phyloP scores from a whole-genome alignment of 306 rosid species.

The Cercis canadensis region DNA sequence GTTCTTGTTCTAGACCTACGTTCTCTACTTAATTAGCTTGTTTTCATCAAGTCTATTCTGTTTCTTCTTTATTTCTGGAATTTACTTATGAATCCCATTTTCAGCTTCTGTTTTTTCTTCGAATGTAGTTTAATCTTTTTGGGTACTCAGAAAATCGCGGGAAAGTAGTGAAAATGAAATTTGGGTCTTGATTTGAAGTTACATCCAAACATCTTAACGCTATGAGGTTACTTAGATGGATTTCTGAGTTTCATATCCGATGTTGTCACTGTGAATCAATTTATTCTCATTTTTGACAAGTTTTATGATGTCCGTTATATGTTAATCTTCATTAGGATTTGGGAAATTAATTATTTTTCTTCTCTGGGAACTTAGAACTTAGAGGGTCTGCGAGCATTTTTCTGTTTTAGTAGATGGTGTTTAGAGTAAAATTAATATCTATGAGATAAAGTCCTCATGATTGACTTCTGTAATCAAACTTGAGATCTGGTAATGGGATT shows the following conservation, averaged over 20 bases:
- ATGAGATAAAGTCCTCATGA: too few relatives aligned
- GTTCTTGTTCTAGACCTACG: constrained; percentile 1
- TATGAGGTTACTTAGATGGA: background rate
- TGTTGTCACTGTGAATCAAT: background rate
- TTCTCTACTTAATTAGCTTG: background rate
- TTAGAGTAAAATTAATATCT: too few relatives aligned
- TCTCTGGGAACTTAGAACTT: background rate
- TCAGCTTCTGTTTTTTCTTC: background rate
- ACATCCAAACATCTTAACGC: background rate
- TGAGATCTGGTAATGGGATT: too few relatives aligned
- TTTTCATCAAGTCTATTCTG: background rate
- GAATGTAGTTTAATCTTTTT: background rate
- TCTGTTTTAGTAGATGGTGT: too few relatives aligned
- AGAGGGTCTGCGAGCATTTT: too few relatives aligned
- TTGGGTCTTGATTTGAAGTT: background rate
- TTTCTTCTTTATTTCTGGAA: background rate
- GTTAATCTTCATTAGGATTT: background rate
- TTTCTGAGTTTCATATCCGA: background rate
- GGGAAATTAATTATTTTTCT: background rate
- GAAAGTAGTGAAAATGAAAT: background rate
- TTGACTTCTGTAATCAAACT: too few relatives aligned
- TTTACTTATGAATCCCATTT: constrained; percentile 3
- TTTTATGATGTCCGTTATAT: background rate
- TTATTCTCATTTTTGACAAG: too few relatives aligned
- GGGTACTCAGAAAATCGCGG: background rate